A percentile compares a stretch with the other conserved stretches of the same genome.
phyloP scores from a whole-genome alignment of 2,329 filamentous ascomycete species.

The Plenodomus tracheiphilus region DNA sequence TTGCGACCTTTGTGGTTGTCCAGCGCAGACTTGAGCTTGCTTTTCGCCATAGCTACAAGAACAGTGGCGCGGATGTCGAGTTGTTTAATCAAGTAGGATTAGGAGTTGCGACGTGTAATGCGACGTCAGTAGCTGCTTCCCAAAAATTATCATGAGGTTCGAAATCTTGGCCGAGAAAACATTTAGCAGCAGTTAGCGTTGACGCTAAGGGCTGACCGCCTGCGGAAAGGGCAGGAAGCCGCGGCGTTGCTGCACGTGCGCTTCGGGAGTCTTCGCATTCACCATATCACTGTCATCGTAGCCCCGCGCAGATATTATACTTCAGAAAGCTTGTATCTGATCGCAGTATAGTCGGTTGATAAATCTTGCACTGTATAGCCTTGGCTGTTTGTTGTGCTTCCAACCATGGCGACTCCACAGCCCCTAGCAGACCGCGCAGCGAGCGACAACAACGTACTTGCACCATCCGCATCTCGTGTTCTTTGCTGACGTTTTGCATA shows the following conservation, averaged over 20 bases:
- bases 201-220: constrained; percentile 37
- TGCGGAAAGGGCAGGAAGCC: constrained; percentile 27
- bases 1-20: constrained; percentile 65
- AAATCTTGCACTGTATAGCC: background rate
- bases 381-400: too few species aligned
- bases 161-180: constrained; percentile 44
- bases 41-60: constrained; percentile 43
- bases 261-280: constrained; percentile 12
- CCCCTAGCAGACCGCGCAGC: constrained; percentile 21
- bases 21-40: constrained; percentile 62
- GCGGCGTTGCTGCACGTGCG: constrained; percentile 29
- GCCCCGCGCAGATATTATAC: background rate
- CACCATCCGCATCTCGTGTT: background rate
- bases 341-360: background rate
- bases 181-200: constrained; percentile 29
- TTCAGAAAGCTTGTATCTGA: background rate
- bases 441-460: constrained; percentile 26
- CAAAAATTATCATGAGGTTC: constrained; percentile 30
- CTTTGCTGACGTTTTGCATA: background rate
- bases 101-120: constrained; percentile 1
- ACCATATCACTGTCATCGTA: background rate
- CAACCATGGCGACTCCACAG: constrained; percentile 27
- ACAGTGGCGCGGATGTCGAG: background rate
- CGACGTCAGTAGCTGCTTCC: constrained; percentile 23
- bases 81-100: background rate